Conservation (phyloP, 257 asterid genomes). For the Asclepias syriaca region DNA sequence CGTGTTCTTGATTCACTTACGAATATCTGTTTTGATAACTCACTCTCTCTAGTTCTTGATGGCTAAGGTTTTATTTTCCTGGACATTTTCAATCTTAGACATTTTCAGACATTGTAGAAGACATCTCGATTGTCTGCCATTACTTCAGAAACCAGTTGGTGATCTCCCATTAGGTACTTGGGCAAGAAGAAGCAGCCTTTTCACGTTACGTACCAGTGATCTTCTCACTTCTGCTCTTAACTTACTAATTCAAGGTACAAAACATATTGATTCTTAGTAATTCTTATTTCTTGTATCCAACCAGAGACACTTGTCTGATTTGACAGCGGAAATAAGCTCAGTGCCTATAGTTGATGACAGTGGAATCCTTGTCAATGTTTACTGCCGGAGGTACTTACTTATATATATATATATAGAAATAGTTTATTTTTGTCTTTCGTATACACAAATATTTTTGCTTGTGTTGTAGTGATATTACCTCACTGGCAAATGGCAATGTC, state of each 20-base stretch:
- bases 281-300: no score
- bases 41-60: neutral
- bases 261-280: no score
- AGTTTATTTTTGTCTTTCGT: neutral
- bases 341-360: slow-evolving; percentile 49
- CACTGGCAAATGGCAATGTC: slow-evolving; percentile 48
- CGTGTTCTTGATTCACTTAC: slow-evolving; percentile 1
- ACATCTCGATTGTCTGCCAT: slow-evolving; percentile 48
- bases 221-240: slow-evolving; percentile 47
- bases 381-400: slow-evolving; percentile 49
- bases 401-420: neutral
- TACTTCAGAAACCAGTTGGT: slow-evolving; percentile 56
- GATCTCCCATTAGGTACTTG: slow-evolving; percentile 57
- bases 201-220: slow-evolving; percentile 37
- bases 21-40: neutral
- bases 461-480: slow-evolving; percentile 48
- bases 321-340: slow-evolving; percentile 61
- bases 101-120: slow-evolving; percentile 46
- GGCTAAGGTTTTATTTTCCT: slow-evolving; percentile 7
- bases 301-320: neutral
- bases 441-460: neutral
- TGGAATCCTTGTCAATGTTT: slow-evolving; percentile 44
- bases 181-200: slow-evolving; percentile 34
- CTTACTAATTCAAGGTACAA: slow-evolving; percentile 47
- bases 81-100: slow-evolving; percentile 29